These are phyloP conservation scores for Candida caryicola DNA, from an alignment of 805 yeast genomes.

Conservation along the genomic window DNA sequence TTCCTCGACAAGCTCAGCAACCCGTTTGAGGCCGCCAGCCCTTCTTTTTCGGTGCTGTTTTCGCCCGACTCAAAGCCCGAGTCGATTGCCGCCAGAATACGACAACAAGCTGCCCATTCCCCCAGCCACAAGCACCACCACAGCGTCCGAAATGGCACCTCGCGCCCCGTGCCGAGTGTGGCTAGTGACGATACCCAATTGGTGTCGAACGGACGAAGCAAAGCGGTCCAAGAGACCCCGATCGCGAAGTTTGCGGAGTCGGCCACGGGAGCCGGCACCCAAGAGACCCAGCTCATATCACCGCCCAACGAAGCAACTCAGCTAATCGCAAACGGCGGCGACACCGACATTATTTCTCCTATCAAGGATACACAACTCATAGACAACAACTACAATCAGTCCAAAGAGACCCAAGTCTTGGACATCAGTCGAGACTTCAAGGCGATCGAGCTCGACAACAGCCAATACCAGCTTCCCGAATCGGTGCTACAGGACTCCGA, in stretches of 20 bases:
- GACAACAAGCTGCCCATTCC: not conserved
- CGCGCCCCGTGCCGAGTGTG: no score
- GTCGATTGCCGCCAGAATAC: not conserved
- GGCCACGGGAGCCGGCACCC: no score
- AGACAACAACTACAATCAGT: not conserved
- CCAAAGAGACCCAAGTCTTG: not conserved
- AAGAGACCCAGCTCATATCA: not conserved
- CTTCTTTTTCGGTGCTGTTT: not conserved
- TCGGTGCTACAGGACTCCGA: no score
- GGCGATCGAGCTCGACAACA: not conserved
- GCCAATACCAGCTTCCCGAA: no score
- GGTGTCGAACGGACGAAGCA: not conserved
- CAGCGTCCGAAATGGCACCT: no score
- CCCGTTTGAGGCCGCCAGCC: slow-evolving; percentile 8
- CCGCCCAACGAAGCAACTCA: slow-evolving; percentile 6
- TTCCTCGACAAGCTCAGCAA: slow-evolving; percentile 9
- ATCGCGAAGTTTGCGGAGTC: no score
- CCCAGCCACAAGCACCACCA: no score
- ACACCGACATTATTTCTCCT: no score
- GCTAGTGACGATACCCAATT: slow-evolving; percentile 5
- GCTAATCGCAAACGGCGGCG: slow-evolving; percentile 8
- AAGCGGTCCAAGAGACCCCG: no score
- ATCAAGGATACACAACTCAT: slow-evolving; percentile 7
- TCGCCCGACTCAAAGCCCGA: not conserved
- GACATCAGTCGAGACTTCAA: not conserved